Evolutionary conservation across 2,329 filamentous ascomycete species (phyloP).

Genomic region (Cyclaneusma minus): DNA sequence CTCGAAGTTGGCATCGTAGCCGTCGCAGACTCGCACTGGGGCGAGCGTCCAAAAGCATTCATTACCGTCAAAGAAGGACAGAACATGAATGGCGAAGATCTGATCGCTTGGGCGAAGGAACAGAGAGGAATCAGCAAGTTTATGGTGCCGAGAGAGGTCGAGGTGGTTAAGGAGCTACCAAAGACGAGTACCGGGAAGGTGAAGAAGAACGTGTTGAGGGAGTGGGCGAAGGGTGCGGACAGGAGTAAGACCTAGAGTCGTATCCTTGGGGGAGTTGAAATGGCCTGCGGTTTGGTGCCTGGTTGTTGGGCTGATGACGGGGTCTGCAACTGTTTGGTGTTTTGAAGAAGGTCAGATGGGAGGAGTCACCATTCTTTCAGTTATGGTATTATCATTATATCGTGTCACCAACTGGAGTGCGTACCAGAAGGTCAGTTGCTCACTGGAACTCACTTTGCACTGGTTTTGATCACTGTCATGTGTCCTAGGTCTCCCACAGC

Average conservation of each 20-base stretch:
- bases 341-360: no score
- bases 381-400: no score
- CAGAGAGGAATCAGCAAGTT: conserved; percentile 74
- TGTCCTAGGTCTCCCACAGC: no score
- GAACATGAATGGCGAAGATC: conserved; percentile 42
- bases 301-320: no score
- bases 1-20: conserved; percentile 87
- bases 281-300: no score
- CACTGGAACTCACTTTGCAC: no score
- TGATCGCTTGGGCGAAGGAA: conserved; percentile 77
- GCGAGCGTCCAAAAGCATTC: conserved; percentile 89
- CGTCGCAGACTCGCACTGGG: conserved; percentile 80
- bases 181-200: conserved; percentile 97
- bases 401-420: no score
- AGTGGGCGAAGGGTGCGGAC: conserved; percentile 56
- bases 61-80: conserved; percentile 64
- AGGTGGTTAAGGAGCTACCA: conserved; percentile 74
- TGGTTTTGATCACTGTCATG: no score
- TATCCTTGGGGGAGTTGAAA: conserved; percentile 1
- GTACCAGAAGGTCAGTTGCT: no score
- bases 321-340: no score
- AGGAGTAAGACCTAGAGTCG: conserved; percentile 8
- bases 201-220: conserved; percentile 81
- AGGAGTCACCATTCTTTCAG: no score
- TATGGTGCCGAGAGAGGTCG: conserved; percentile 63